Evolutionary conservation across 1,284 basidiomycete genomes (phyloP).

Genomic region (Entoloma clypeatum): DNA sequence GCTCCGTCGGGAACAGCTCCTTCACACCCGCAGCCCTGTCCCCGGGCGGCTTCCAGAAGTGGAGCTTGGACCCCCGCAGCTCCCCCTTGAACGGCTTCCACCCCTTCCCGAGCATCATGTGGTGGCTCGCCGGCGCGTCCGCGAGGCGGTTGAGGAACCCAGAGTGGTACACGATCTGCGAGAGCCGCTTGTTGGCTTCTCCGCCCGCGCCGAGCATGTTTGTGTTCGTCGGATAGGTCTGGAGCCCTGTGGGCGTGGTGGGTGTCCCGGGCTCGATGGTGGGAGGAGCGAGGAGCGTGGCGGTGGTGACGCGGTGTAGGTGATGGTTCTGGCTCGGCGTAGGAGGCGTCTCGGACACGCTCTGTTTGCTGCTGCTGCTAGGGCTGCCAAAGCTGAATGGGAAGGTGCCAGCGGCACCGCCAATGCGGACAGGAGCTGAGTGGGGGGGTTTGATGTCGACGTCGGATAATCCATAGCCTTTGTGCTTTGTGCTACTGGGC

Average conservation of each 20-base stretch:
- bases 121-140: constrained; percentile 37
- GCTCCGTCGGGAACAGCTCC: constrained; percentile 64
- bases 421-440: too few species aligned
- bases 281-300: constrained; percentile 48
- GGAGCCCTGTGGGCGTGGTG: too few species aligned
- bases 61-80: constrained; percentile 75
- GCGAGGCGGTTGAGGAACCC: constrained; percentile 73
- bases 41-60: constrained; percentile 76
- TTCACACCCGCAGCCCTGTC: constrained; percentile 62
- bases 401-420: too few species aligned
- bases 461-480: constrained; percentile 45
- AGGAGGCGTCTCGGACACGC: constrained; percentile 6
- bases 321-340: constrained; percentile 6
- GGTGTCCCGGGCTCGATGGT: too few species aligned
- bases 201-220: constrained; percentile 21
- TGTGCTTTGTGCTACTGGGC: constrained; percentile 43
- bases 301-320: constrained; percentile 18
- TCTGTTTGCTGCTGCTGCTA: constrained; percentile 3
- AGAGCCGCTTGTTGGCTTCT: constrained; percentile 51
- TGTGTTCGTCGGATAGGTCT: too few species aligned
- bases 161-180: constrained; percentile 70
- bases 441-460: constrained; percentile 32
- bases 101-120: constrained; percentile 47
- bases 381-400: constrained; percentile 26
- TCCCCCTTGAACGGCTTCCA: constrained; percentile 85